Base-by-base conservation (phyloP, 108 stramenopile genomes). In the Cyclotella choctawhatcheeana region DNA sequence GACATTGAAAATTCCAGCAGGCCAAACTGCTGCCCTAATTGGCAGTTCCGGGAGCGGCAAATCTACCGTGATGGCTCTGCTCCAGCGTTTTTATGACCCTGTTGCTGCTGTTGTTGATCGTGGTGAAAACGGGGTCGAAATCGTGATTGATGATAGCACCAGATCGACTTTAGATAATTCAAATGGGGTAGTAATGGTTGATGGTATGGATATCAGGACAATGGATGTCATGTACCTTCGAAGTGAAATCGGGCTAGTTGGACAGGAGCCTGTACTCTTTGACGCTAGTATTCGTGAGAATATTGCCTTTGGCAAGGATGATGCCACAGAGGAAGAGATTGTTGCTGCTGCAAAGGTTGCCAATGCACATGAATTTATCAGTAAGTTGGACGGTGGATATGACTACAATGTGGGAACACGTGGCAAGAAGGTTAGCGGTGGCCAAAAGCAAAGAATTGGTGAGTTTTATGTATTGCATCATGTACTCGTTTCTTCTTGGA, bases 361-460 rank as follows among this genome's bases (percentile, higher is more conserved):
- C 26, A 82, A 82, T 51, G 87, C 84, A 10, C 84, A 87, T 47
- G 82, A 83, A 45, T 93, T 93, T 66, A 87, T 93, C 59, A 80
- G 58, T 32, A 30, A 37, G 1, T 79, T 92, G 16, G 67, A 85
- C 10, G 66, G 84, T 13, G 87, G 85, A 24, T 85, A 82, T 56
- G 50, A 85, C 17, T 85, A 79, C 18, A 37, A 34, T 24, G 82
- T 93, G 44, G 92, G 91, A 0, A 84, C 78, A 29, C 53, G 72
- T 5, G 89, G 89, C 0, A 83, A 67, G 31, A 69, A 81, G 58
- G 62, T 93, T 0, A 74, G 71, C 10, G 93, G 92, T 1, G 94
- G 94, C 2, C 92, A 95, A 79, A 81, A 84, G 51, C 92, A 93
- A 70, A 79, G 94, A 31, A 69, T 94, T n/a, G n/a, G n/a, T n/a